These are phyloP conservation scores for Panaeolus cyanescens DNA, from an alignment of 768 basidiomycete genomes.

Conservation along the genomic window DNA sequence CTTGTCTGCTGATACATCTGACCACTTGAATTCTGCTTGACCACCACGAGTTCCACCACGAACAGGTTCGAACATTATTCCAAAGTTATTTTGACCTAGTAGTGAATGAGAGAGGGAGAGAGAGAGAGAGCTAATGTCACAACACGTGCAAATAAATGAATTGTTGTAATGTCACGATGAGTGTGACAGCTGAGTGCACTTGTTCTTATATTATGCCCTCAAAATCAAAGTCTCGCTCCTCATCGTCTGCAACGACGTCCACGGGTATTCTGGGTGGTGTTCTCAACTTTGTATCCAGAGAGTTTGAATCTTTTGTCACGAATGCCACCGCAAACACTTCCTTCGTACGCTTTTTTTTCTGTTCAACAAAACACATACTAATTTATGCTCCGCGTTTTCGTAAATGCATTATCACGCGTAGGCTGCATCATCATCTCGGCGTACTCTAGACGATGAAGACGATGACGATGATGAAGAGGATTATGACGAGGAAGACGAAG, in stretches of 20 bases:
- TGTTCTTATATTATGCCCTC: constrained; percentile 15
- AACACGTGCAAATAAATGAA: constrained; percentile 11
- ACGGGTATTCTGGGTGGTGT: constrained; percentile 43
- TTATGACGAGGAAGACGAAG: neutral
- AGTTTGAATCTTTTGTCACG: constrained; percentile 69
- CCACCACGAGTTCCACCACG: constrained; percentile 92
- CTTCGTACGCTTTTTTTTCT: constrained; percentile 10
- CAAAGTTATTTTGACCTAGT: neutral
- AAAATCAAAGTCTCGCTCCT: constrained; percentile 13
- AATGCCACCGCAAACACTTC: constrained; percentile 56
- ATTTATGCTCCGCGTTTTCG: neutral
- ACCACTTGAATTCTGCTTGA: constrained; percentile 89
- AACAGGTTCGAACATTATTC: constrained; percentile 78
- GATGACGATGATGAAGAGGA: constrained; percentile 12
- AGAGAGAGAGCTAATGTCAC: neutral
- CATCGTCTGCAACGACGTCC: neutral
- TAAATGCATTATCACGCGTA: neutral
- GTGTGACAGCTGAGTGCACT: constrained; percentile 14
- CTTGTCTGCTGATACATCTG: constrained; percentile 89
- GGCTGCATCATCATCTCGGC: constrained; percentile 1
- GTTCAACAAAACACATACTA: neutral
- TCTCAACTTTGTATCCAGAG: constrained; percentile 68
- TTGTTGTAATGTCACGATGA: constrained; percentile 1
- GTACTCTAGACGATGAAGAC: constrained; percentile 6
- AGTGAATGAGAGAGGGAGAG: neutral